Evolutionary conservation across 768 basidiomycete genomes (phyloP).

Genomic region (Podaxis pistillaris): DNA sequence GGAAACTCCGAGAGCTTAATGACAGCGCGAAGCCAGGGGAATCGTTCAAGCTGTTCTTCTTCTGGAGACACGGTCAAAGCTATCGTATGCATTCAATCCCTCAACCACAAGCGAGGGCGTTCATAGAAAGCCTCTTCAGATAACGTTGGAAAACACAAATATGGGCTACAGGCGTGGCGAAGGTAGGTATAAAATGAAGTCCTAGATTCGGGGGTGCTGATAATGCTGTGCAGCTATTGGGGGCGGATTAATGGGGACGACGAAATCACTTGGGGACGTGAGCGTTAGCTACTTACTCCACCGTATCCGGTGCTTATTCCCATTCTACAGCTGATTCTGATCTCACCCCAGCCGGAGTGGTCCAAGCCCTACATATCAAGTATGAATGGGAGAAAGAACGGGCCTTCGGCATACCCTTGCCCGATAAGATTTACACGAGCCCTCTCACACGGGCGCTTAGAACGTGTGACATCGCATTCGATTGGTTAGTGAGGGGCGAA

Average conservation of each 20-base stretch:
- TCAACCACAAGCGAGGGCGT: slow-evolving; percentile 1
- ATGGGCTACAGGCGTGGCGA: slow-evolving; percentile 56
- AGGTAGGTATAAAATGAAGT: slow-evolving; percentile 42
- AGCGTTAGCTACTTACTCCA: slow-evolving; percentile 26
- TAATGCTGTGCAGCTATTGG: slow-evolving; percentile 47
- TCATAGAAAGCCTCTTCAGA: slow-evolving; percentile 36
- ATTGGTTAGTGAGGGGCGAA: slow-evolving; percentile 27
- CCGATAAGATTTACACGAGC: slow-evolving; percentile 58
- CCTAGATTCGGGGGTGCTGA: neutral
- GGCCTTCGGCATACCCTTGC: slow-evolving; percentile 42
- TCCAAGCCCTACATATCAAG: slow-evolving; percentile 50
- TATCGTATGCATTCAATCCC: slow-evolving; percentile 47
- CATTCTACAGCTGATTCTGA: slow-evolving; percentile 55
- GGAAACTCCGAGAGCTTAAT: slow-evolving; percentile 48
- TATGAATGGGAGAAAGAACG: slow-evolving; percentile 50
- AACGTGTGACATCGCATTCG: slow-evolving; percentile 56
- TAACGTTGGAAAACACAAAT: slow-evolving; percentile 62
- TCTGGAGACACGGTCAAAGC: slow-evolving; percentile 73
- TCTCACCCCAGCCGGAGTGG: slow-evolving; percentile 55
- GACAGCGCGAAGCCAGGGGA: slow-evolving; percentile 31
- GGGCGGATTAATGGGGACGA: slow-evolving; percentile 63
- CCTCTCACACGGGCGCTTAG: slow-evolving; percentile 62
- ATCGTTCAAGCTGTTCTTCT: slow-evolving; percentile 61
- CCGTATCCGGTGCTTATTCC: neutral
- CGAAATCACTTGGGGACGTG: slow-evolving; percentile 72